These are phyloP conservation scores for Gracilariopsis chorda DNA, from an alignment of 23 red algal genomes.

Conservation along the genomic window DNA sequence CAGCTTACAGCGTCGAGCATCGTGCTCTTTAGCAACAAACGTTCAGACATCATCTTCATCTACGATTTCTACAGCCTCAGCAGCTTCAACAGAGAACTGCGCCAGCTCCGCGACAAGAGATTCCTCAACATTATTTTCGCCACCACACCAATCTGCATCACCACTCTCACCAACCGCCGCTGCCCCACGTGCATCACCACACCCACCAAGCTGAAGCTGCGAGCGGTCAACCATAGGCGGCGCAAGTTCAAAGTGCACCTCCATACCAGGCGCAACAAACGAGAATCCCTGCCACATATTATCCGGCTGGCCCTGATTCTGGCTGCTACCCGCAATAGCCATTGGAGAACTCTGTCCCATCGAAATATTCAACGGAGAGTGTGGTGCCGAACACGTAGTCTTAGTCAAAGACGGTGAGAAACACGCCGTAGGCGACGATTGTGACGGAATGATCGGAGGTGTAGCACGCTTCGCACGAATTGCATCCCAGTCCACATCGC, in stretches of 20 bases:
- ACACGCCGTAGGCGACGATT: constrained; percentile 49
- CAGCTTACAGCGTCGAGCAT: no score
- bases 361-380: constrained; percentile 40
- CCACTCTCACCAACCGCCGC: background rate
- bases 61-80: constrained; percentile 59
- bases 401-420: constrained; percentile 60
- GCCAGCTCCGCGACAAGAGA: constrained; percentile 60
- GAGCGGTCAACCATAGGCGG: background rate
- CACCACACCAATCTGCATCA: background rate
- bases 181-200: background rate
- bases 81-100: constrained; percentile 61
- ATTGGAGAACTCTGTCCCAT: background rate
- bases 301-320: background rate
- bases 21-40: no score
- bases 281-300: constrained; percentile 77
- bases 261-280: constrained; percentile 77
- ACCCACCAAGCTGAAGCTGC: background rate
- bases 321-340: background rate
- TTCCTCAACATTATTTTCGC: constrained; percentile 1
- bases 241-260: constrained; percentile 67
- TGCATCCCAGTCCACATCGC: constrained; percentile 58
- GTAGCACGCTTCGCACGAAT: constrained; percentile 20
- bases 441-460: constrained; percentile 70
- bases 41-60: constrained; percentile 18
- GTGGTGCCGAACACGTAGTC: constrained; percentile 15